Percentiles rank a stretch among this genome's conserved stretches.
Conservation (phyloP, 345 rosid species). For the Moricandia moricandioides region DNA sequence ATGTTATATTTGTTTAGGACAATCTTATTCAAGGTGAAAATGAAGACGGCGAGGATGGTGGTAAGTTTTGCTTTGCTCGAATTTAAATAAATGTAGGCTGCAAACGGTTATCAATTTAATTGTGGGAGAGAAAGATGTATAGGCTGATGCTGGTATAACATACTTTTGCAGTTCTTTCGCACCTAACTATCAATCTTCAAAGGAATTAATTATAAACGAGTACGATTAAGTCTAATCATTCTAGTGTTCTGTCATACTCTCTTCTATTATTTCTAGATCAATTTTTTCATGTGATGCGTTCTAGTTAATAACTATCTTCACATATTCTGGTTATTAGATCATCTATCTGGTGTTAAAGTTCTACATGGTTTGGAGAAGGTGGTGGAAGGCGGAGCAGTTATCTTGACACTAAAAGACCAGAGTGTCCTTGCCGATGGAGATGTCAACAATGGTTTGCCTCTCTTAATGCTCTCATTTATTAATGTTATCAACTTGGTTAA, state of each 20-base stretch:
- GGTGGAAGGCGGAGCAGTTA: slow-evolving; percentile 91
- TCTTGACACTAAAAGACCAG: slow-evolving; percentile 93
- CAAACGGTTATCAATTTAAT: not conserved
- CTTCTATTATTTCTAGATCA: not conserved
- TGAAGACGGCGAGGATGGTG: slow-evolving; percentile 64
- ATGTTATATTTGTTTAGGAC: slow-evolving; percentile 51
- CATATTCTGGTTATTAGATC: slow-evolving; percentile 46
- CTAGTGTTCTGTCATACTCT: not conserved
- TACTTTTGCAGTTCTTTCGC: not conserved
- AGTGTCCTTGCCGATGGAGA: slow-evolving; percentile 79
- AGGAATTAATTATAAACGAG: not conserved
- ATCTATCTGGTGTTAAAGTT: slow-evolving; percentile 81
- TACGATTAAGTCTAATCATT: not conserved
- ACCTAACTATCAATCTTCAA: not conserved
- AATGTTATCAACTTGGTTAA: slow-evolving; percentile 26
- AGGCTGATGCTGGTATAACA: slow-evolving; percentile 1
- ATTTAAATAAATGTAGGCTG: not conserved
- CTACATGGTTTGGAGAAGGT: slow-evolving; percentile 94
- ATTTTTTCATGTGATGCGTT: slow-evolving; percentile 10
- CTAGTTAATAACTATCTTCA: slow-evolving; percentile 17
- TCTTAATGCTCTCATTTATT: slow-evolving; percentile 19
- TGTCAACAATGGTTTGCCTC: slow-evolving; percentile 68
- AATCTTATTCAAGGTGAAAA: slow-evolving; percentile 59
- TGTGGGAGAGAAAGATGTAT: not conserved
- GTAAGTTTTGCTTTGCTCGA: slow-evolving; percentile 26